Conservation (phyloP, 257 asterid species). For the Orobanche coerulescens region DNA sequence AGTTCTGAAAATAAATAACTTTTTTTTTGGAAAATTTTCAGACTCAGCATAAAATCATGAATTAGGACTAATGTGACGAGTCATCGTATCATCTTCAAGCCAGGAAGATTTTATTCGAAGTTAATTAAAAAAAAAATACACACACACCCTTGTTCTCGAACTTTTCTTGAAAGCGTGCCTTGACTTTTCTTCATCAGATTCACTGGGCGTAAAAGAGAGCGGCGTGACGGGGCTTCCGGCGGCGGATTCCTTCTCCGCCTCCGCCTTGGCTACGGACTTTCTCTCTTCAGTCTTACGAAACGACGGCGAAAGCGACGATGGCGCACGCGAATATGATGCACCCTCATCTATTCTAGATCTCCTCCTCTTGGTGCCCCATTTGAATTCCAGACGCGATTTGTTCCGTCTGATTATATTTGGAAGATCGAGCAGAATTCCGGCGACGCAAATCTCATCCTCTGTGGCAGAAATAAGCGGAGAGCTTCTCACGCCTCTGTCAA, state of each 20-base stretch:
- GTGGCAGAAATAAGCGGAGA: background rate
- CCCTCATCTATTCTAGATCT: slow-evolving; percentile 31
- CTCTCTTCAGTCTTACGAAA: background rate
- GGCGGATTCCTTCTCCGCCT: slow-evolving; percentile 19
- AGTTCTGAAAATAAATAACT: no score
- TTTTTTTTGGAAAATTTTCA: no score
- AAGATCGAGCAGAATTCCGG: slow-evolving; percentile 38
- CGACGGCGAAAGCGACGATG: slow-evolving; percentile 1
- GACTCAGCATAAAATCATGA: no score
- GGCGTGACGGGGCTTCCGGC: slow-evolving; percentile 58
- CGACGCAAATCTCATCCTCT: slow-evolving; percentile 37
- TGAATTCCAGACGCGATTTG: background rate
- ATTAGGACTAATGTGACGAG: no score
- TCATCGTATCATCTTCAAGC: no score
- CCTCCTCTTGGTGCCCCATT: slow-evolving; percentile 34
- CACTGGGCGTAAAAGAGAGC: slow-evolving; percentile 41
- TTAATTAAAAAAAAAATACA: background rate
- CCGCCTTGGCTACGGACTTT: slow-evolving; percentile 18
- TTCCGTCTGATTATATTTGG: background rate
- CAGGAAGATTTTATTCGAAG: background rate
- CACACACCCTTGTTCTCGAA: slow-evolving; percentile 30
- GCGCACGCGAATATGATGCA: background rate
- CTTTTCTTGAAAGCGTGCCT: slow-evolving; percentile 15
- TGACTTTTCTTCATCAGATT: slow-evolving; percentile 42
- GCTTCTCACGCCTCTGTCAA: background rate